A percentile compares a stretch with the other conserved stretches of the same genome.
Conservation (phyloP, 345 rosid species). For the thale cress (Arabidopsis thaliana) region DNA sequence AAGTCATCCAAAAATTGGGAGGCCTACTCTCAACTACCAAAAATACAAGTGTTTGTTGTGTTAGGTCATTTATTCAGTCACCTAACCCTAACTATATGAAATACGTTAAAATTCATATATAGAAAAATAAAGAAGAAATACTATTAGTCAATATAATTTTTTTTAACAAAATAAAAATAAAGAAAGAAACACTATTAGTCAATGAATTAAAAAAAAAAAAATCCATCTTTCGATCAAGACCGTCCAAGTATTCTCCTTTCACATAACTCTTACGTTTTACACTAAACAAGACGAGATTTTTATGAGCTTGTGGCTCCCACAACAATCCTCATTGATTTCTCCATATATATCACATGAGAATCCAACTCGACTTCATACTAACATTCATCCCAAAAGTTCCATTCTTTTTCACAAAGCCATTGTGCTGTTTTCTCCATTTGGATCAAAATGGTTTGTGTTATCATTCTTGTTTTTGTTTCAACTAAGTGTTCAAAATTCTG, state of each 20-base stretch:
- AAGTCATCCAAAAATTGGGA: constrained; percentile 48
- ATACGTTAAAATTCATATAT: constrained; percentile 18
- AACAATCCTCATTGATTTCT: constrained; percentile 21
- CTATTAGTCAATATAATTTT: neutral
- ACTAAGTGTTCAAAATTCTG: neutral
- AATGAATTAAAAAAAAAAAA: neutral
- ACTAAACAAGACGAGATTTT: constrained; percentile 23
- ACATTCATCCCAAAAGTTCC: constrained; percentile 28
- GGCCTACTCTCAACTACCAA: constrained; percentile 49
- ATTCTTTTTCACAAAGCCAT: constrained; percentile 11
- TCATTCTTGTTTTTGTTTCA: neutral
- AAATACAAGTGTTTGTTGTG: constrained; percentile 43
- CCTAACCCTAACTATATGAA: constrained; percentile 42
- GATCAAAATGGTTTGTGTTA: constrained; percentile 41
- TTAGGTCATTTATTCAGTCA: constrained; percentile 49
- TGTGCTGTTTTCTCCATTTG: constrained; percentile 7
- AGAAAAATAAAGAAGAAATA: constrained; percentile 4
- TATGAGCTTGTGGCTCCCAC: constrained; percentile 31
- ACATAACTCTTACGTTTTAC: constrained; percentile 26
- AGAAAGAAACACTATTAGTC: constrained; percentile 16
- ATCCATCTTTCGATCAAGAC: constrained; percentile 33
- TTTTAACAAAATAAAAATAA: neutral
- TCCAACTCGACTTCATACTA: constrained; percentile 41
- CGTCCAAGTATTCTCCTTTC: constrained; percentile 41
- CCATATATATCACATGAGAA: constrained; percentile 48